Base-by-base conservation (phyloP, 2,329 filamentous ascomycete species). In the Davidsoniella virescens region DNA sequence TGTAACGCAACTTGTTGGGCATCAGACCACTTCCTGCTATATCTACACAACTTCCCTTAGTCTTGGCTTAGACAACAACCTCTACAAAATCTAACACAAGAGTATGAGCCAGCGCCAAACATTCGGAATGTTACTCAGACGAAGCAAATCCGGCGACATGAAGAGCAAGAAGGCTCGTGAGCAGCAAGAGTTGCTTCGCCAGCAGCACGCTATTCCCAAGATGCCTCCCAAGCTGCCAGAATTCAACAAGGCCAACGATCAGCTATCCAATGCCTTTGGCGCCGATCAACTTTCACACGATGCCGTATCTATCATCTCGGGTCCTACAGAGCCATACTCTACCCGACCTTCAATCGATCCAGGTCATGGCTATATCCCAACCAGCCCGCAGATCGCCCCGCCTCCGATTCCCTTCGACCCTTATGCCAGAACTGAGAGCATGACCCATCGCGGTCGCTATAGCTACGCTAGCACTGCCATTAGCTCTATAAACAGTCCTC, bases 401-500 rank as follows among this genome's bases (percentile, higher is more conserved):
- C 77, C 79, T 1, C 76, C 77, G 44, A 46, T 46, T 12, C 75
- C 70, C 59, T 72, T 76, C 55, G 87, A 94, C 59, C 83, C 85
- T 12, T 92, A 92, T 61, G 79, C 83, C 43, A 77, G 85, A 55
- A 82, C 84, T 36, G 86, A 93, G 70, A 95, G 90, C 72, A 95
- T 96, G 86, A 88, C 90, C 58, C 82, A 96, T 66, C 87, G 92
- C 58, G 87, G 90, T 54, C 84, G 92, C 57, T 94, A 94, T 68
- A 95, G 88, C 69, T 96, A 95, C 67, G 87, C 90, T 52, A 94
- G 85, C 68, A 93, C 84, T 65, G 83, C 85, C 49, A 77, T 90
- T 57, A 94, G 86, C 70, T 84, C 86, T 54, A 79, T 94, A 68
- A 94, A 94, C 70, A 94, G 84, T 64, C 90, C 92, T 55, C 80